Conservation (phyloP, 2,329 filamentous ascomycete genomes). For the Pestalotiopsis sp. region DNA sequence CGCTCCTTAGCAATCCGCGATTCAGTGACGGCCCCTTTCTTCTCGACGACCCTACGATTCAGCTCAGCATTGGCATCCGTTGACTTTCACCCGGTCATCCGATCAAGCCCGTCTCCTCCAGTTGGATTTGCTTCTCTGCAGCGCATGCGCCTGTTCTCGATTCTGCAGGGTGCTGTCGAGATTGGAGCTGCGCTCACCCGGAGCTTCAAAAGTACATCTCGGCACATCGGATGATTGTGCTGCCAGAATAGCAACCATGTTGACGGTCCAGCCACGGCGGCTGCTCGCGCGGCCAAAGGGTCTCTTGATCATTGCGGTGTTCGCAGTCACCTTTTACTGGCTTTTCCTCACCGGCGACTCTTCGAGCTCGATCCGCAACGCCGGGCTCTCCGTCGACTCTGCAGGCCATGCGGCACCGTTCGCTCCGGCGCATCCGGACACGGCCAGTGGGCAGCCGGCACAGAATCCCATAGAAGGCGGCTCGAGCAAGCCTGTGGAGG, state of each 20-base stretch:
- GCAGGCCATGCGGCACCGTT: neutral
- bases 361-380: slow-evolving; percentile 27
- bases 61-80: neutral
- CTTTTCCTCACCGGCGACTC: slow-evolving; percentile 27
- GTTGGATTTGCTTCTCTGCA: neutral
- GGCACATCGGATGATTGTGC: neutral
- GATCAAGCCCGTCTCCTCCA: neutral
- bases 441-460: neutral
- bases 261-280: slow-evolving; percentile 33
- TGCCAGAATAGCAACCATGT: slow-evolving; percentile 24
- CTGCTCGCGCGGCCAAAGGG: slow-evolving; percentile 43
- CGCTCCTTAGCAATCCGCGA: neutral
- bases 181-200: neutral
- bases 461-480: slow-evolving; percentile 4
- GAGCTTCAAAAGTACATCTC: neutral
- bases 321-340: slow-evolving; percentile 45
- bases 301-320: slow-evolving; percentile 42
- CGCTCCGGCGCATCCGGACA: neutral
- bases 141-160: neutral
- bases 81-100: neutral
- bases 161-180: neutral
- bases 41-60: neutral
- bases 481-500: slow-evolving; percentile 1
- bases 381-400: slow-evolving; percentile 14
- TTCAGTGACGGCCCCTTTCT: neutral